Evolutionary conservation across 805 yeast species (phyloP).

Genomic region (Cyberlindnera mycetangii): DNA sequence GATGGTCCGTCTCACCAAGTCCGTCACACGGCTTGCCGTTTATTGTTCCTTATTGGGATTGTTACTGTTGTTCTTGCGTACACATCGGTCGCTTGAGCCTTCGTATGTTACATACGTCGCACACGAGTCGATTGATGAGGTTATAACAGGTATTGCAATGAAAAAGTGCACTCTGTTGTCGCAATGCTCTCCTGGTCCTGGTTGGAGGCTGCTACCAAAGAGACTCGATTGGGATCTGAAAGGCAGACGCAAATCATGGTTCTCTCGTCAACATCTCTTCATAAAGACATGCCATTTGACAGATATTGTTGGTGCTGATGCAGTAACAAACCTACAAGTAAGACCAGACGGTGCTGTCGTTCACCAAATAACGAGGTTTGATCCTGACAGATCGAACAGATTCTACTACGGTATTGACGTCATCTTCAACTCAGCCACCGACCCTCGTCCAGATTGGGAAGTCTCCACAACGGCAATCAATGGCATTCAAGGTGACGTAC

Average conservation of each 20-base stretch:
- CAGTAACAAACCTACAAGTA: slow-evolving; percentile 7
- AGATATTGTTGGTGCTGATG: slow-evolving; percentile 5
- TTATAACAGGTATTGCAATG: slow-evolving; percentile 9
- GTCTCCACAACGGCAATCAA: slow-evolving; percentile 14
- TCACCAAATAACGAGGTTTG: slow-evolving; percentile 48
- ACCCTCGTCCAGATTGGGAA: slow-evolving; percentile 75
- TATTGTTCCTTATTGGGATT: neutral
- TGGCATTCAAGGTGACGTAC: slow-evolving; percentile 14
- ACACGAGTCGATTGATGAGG: slow-evolving; percentile 9
- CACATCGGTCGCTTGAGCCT: neutral
- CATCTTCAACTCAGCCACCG: slow-evolving; percentile 68
- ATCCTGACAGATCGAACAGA: slow-evolving; percentile 10
- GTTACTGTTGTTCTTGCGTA: neutral
- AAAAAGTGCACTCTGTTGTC: slow-evolving; percentile 2
- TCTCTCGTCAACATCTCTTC: slow-evolving; percentile 15
- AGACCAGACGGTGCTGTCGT: slow-evolving; percentile 7
- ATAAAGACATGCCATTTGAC: slow-evolving; percentile 11
- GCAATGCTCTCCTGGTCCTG: slow-evolving; percentile 7
- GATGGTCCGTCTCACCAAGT: neutral
- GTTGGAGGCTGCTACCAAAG: slow-evolving; percentile 12
- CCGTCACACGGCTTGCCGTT: neutral
- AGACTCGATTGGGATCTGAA: slow-evolving; percentile 15
- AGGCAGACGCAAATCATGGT: too few species aligned
- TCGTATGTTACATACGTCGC: slow-evolving; percentile 5
- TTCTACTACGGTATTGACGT: slow-evolving; percentile 46